Evolutionary conservation across 768 basidiomycete genomes (phyloP), one percentile per base, ranked within the genome.

Genomic region (Mycena latifolia): DNA sequence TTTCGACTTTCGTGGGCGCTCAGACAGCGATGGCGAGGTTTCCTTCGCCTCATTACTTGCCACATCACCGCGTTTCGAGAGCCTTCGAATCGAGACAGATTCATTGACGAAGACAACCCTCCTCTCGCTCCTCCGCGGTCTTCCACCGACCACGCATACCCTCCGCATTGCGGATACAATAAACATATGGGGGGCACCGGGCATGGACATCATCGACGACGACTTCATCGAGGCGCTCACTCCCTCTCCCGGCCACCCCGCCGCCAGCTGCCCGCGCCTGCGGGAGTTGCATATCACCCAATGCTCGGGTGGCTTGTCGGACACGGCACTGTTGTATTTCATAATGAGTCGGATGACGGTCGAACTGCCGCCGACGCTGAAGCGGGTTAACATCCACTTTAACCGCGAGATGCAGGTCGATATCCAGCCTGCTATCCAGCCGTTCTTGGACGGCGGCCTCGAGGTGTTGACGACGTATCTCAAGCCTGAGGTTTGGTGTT

Each of bases 271-370:
- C 35, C 63, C 56, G 1, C 41, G 17, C 1, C 33, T 65, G 25
- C 29, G 31, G 48, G 31, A 45, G 2, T 33, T 65, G 12, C 22
- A 25, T 18, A 47, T 65, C 22, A 24, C 43, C 4, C 43, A 41
- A 2, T 65, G 51, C 35, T 37, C 39, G 33, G 6, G 27, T 24
- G 22, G 2, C 9, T 17, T 65, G 1, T 46, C 56, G 31, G 63
- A 65, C 63, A 43, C 46, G 31, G 55, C 63, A 5, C 20, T 65
- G 5, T 17, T 53, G 5, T 20, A 24, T 33, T 54, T 65, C 51
- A 37, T 65, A 14, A 29, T 7, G n/a, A n/a, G 24, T 1, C 14
- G 63, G 33, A 45, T 29, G 25, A 14, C 37, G 2, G 15, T 3
- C 37, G 10, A 3, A n/a, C n/a, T n/a, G 9, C 15, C 37, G 9